These are phyloP conservation scores for Betula pendula DNA, from an alignment of 306 rosid genomes.

Conservation along the genomic window DNA sequence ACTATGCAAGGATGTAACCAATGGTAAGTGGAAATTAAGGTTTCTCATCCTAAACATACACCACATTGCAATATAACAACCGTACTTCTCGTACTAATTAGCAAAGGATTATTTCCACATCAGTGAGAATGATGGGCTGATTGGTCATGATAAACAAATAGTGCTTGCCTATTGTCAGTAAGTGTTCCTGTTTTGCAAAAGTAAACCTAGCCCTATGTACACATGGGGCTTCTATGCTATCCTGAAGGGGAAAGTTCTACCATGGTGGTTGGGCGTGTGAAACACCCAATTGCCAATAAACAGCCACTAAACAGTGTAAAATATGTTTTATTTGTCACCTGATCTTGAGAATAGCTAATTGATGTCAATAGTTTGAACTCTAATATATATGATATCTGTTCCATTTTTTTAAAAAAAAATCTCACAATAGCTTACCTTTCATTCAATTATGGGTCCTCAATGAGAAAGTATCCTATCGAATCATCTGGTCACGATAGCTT, in stretches of 20 bases:
- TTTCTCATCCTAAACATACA: not conserved
- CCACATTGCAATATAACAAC: not conserved
- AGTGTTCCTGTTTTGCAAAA: not conserved
- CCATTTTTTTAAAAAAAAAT: not conserved
- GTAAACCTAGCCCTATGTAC: not conserved
- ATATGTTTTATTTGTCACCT: not conserved
- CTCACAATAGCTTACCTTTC: not conserved
- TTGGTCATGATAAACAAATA: not conserved
- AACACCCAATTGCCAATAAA: not conserved
- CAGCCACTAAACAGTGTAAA: not conserved
- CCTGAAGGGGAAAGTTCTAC: not conserved
- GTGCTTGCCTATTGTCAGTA: not conserved
- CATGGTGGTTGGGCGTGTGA: not conserved
- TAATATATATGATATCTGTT: not conserved
- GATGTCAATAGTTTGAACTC: not conserved
- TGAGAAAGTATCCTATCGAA: not conserved
- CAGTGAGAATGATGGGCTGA: not conserved
- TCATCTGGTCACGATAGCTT: too few relatives aligned
- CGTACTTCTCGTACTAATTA: conserved; percentile 9
- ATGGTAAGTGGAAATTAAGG: conserved; percentile 56
- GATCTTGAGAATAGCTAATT: not conserved
- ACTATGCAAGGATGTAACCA: conserved; percentile 80
- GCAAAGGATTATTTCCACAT: not conserved
- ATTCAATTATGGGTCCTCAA: too few relatives aligned
- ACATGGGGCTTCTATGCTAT: not conserved